Percentiles rank a stretch among this genome's conserved stretches.
Evolutionary conservation across 306 rosid genomes (phyloP).

Genomic region (Medicago lupulina): DNA sequence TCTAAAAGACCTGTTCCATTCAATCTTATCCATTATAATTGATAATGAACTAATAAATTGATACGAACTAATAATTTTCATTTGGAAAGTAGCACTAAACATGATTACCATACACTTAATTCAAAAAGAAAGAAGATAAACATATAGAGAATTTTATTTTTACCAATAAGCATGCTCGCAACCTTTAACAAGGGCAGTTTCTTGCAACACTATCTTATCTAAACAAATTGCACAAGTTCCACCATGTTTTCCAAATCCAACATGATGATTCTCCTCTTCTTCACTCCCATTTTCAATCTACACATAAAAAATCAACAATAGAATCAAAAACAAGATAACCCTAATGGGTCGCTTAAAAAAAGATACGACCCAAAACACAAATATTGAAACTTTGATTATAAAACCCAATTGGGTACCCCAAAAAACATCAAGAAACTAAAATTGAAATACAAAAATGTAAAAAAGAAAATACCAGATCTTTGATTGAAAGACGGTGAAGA

Average conservation of each 20-base stretch:
- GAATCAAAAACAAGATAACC: background rate
- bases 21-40: background rate
- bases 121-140: background rate
- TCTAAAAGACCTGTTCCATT: background rate
- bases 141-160: slow-evolving; percentile 17
- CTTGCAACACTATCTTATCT: slow-evolving; percentile 71
- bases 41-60: slow-evolving; percentile 1
- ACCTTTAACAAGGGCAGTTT: slow-evolving; percentile 87
- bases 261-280: slow-evolving; percentile 41
- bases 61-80: background rate
- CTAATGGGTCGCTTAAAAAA: background rate
- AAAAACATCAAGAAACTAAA: background rate
- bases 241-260: slow-evolving; percentile 59
- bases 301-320: slow-evolving; percentile 28
- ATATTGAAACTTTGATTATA: background rate
- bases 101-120: slow-evolving; percentile 6
- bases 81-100: background rate
- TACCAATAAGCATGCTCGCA: slow-evolving; percentile 99
- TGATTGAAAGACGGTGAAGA: slow-evolving; percentile 32
- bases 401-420: background rate
- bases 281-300: slow-evolving; percentile 57
- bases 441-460: background rate
- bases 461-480: slow-evolving; percentile 41
- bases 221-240: slow-evolving; percentile 82
- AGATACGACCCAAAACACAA: background rate